phyloP scores from a whole-genome alignment of 2,329 filamentous ascomycete species.

The Cryphonectria carpinicola region DNA sequence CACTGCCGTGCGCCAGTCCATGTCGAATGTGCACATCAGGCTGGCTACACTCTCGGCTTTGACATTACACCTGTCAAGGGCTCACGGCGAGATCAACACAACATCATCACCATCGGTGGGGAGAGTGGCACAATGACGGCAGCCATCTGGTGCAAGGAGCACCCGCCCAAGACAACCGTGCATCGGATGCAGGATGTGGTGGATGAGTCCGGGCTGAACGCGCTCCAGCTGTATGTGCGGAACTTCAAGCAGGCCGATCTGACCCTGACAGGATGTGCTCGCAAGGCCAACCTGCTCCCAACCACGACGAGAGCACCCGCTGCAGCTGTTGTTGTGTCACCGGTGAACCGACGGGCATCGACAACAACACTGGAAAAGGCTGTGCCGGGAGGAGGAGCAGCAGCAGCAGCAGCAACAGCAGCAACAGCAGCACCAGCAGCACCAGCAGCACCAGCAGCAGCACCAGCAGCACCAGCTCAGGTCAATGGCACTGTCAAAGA shows the following conservation, averaged over 20 bases:
- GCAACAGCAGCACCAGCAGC: no score
- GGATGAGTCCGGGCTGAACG: conserved; percentile 72
- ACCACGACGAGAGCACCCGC: conserved; percentile 61
- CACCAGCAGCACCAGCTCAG: conserved; percentile 31
- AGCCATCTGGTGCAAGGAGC: conserved; percentile 89
- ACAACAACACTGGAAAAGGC: conserved; percentile 47
- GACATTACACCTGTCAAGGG: conserved; percentile 89
- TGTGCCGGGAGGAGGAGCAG: conserved; percentile 16
- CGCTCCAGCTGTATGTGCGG: conserved; percentile 82
- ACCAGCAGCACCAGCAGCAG: conserved; percentile 7
- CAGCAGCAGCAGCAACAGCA: conserved; percentile 23
- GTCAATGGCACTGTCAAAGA: conserved; percentile 38
- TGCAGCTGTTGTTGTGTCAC: conserved; percentile 39
- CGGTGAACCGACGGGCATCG: conserved; percentile 59
- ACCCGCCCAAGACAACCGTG: conserved; percentile 72
- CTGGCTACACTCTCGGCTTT: conserved; percentile 83
- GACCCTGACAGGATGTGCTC: conserved; percentile 85
- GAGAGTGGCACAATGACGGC: conserved; percentile 86
- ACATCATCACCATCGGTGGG: conserved; percentile 77
- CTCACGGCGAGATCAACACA: conserved; percentile 79
- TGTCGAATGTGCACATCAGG: conserved; percentile 86
- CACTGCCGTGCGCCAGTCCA: conserved; percentile 76
- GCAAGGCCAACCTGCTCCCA: conserved; percentile 82
- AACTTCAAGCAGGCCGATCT: conserved; percentile 96
- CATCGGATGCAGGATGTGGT: conserved; percentile 80